Evolutionary conservation across 2,329 filamentous ascomycete species (phyloP).

Genomic region (Colletotrichum chrysophilum): DNA sequence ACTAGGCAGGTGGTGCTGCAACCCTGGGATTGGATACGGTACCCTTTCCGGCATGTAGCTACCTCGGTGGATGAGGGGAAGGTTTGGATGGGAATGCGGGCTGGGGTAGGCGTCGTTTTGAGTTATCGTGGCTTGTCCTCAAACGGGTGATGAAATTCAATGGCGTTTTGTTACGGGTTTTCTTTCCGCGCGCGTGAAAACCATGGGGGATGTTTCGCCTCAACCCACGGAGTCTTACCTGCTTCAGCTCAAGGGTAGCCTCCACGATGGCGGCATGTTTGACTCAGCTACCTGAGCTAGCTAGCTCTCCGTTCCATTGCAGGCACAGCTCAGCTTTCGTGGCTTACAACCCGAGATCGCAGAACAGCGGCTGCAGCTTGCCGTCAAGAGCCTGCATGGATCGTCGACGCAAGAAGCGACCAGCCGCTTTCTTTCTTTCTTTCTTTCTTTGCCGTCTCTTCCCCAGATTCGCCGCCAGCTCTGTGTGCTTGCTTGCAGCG

Average conservation of each 20-base stretch:
- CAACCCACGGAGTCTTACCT: not conserved
- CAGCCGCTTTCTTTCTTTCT: not conserved
- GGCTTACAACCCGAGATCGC: not conserved
- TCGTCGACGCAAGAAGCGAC: constrained; percentile 4
- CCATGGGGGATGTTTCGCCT: not conserved
- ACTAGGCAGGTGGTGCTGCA: not conserved
- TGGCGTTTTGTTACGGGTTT: not conserved
- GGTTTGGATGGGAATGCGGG: not conserved
- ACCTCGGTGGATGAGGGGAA: not conserved
- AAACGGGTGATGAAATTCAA: not conserved
- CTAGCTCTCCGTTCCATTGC: not conserved
- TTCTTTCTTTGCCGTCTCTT: not conserved
- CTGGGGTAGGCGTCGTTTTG: not conserved
- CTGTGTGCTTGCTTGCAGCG: constrained; percentile 1
- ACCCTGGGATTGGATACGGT: not conserved
- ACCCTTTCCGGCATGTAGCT: not conserved
- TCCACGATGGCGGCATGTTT: not conserved
- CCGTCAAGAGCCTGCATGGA: constrained; percentile 3
- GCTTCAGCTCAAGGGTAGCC: not conserved
- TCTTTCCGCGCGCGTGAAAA: not conserved
- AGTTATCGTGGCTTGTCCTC: not conserved
- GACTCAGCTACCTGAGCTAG: not conserved
- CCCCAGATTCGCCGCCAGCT: not conserved
- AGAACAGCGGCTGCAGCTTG: not conserved
- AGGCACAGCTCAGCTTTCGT: not conserved